Evolutionary conservation across 2,329 filamentous ascomycete species (phyloP).

Genomic region (Lachnellula occidentalis): DNA sequence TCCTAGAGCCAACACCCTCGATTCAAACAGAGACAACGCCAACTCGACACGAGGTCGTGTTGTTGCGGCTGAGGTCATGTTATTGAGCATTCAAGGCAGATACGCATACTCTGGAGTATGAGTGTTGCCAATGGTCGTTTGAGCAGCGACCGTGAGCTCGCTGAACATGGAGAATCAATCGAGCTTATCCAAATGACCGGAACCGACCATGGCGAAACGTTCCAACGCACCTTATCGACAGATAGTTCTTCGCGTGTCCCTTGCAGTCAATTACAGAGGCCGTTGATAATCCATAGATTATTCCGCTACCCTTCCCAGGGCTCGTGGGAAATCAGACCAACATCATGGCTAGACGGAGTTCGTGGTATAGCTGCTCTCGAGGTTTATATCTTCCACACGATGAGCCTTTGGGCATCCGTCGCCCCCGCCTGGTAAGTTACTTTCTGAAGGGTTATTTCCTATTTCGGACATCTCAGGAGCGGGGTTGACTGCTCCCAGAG

Average conservation of each 20-base stretch:
- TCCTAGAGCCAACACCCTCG: too few relatives aligned
- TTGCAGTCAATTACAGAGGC: not conserved
- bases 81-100: too few relatives aligned
- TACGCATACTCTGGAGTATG: too few relatives aligned
- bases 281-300: constrained; percentile 12
- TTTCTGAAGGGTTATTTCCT: too few relatives aligned
- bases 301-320: constrained; percentile 18
- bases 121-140: too few relatives aligned
- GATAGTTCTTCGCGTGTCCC: not conserved
- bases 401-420: constrained; percentile 28
- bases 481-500: too few relatives aligned
- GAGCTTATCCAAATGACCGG: not conserved
- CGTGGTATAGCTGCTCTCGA: constrained; percentile 41
- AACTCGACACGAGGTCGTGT: too few relatives aligned
- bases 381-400: constrained; percentile 42
- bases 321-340: constrained; percentile 26
- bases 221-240: not conserved
- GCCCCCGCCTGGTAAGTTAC: constrained; percentile 16
- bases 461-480: too few relatives aligned
- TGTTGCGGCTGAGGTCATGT: too few relatives aligned
- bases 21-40: too few relatives aligned
- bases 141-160: not conserved
- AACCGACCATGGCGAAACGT: not conserved
- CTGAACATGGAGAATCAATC: not conserved
- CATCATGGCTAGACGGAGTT: constrained; percentile 43